phyloP scores from a whole-genome alignment of 2,329 filamentous ascomycete species.

The Pseudogymnoascus sp. region DNA sequence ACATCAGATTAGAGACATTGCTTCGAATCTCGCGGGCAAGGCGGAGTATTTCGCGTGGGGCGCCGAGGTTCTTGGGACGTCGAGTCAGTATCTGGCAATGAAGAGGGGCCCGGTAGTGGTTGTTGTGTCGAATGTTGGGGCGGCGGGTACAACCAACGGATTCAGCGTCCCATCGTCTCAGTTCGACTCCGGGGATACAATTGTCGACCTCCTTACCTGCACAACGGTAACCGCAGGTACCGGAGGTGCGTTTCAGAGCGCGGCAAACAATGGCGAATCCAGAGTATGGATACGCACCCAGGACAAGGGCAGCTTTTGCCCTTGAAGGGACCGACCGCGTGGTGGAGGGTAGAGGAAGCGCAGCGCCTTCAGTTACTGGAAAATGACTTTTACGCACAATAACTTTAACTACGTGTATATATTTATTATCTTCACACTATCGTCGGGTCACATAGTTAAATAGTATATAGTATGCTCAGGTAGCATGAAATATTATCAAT shows the following conservation, averaged over 20 bases:
- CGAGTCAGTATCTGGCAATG: neutral
- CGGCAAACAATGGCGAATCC: neutral
- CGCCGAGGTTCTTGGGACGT: neutral
- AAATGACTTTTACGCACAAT: neutral
- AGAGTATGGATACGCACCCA: constrained; percentile 1
- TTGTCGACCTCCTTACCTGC: neutral
- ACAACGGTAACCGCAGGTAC: neutral
- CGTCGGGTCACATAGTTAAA: neutral
- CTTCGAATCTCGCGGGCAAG: neutral
- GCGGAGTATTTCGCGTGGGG: neutral
- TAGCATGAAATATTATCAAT: neutral
- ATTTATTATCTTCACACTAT: neutral
- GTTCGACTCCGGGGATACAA: neutral
- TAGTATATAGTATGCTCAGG: neutral
- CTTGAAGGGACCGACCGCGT: neutral
- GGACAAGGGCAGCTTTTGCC: neutral
- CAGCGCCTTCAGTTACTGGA: neutral
- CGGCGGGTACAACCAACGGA: neutral
- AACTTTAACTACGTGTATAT: neutral
- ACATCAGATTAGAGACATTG: neutral
- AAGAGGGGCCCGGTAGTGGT: neutral
- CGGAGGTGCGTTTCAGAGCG: neutral
- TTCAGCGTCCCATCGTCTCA: neutral
- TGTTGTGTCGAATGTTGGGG: neutral
- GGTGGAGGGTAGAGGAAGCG: neutral